Conservation (phyloP, 768 basidiomycete genomes). For the button mushroom (Agaricus bisporus) region DNA sequence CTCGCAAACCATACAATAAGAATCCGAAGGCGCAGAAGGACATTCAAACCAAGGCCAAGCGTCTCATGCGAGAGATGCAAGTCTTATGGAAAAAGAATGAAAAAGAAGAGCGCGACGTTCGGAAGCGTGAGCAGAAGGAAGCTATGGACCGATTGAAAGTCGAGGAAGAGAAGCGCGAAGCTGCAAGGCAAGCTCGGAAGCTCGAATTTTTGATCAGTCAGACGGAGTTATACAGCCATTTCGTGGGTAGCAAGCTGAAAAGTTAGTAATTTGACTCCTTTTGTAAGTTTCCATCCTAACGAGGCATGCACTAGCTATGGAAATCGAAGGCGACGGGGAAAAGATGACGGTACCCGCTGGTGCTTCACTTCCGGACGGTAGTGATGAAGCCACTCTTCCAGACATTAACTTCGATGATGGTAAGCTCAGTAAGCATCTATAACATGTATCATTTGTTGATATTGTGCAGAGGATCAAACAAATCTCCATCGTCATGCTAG, state of each 20-base stretch:
- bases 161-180: conserved; percentile 92
- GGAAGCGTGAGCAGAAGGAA: conserved; percentile 93
- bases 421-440: conserved; percentile 26
- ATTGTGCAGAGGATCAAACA: conserved; percentile 68
- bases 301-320: conserved; percentile 47
- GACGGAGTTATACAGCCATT: conserved; percentile 97
- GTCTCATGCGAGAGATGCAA: conserved; percentile 93
- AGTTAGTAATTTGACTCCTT: conserved; percentile 40
- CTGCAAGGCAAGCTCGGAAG: conserved; percentile 89
- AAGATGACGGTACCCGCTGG: conserved; percentile 43
- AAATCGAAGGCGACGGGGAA: conserved; percentile 59
- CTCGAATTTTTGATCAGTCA: conserved; percentile 98
- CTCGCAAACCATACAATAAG: conserved; percentile 66
- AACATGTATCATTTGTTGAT: conserved; percentile 2
- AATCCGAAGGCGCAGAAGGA: conserved; percentile 79
- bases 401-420: conserved; percentile 93
- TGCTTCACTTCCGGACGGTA: conserved; percentile 49
- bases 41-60: conserved; percentile 76
- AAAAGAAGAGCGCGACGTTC: conserved; percentile 88
- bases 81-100: conserved; percentile 98
- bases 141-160: conserved; percentile 80
- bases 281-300: conserved; percentile 12
- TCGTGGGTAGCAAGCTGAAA: conserved; percentile 95
- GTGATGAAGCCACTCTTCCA: conserved; percentile 44
- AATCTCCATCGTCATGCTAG: conserved; percentile 83